A percentile compares a stretch with the other conserved stretches of the same genome.
Conservation (phyloP, 73 alveolate species). For the Uronychia binucleata region DNA sequence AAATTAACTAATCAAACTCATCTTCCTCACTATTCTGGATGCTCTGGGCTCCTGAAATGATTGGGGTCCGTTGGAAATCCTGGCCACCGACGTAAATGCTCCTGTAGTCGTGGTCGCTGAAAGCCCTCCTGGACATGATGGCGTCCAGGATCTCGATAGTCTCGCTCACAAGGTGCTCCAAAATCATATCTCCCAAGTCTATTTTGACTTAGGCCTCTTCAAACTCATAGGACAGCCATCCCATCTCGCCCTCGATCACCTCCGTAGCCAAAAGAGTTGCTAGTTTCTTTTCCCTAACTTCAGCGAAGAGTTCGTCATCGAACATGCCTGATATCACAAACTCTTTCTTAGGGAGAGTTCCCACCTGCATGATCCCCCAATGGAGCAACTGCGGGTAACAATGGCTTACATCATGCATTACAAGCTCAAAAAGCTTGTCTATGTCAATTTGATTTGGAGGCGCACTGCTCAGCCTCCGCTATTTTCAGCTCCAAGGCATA, state of each 20-base stretch:
- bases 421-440: conserved; percentile 43
- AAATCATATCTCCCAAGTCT: conserved; percentile 70
- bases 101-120: not conserved
- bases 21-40: not conserved
- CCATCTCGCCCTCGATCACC: conserved; percentile 55
- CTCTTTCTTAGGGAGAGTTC: conserved; percentile 56
- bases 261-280: conserved; percentile 60
- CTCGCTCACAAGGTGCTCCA: conserved; percentile 68
- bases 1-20: too few species aligned
- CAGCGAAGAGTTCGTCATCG: conserved; percentile 64
- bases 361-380: conserved; percentile 58
- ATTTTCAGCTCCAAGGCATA: conserved; percentile 54
- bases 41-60: not conserved
- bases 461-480: conserved; percentile 28
- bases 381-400: conserved; percentile 21
- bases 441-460: not conserved
- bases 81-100: not conserved
- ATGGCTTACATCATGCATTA: conserved; percentile 44
- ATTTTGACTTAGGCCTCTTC: conserved; percentile 74
- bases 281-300: conserved; percentile 64
- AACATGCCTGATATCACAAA: conserved; percentile 37
- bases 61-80: not conserved
- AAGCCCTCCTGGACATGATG: not conserved
- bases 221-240: conserved; percentile 68
- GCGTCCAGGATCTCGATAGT: conserved; percentile 18